Base-by-base conservation (phyloP, 345 rosid species). In the Ceriops decandra region DNA sequence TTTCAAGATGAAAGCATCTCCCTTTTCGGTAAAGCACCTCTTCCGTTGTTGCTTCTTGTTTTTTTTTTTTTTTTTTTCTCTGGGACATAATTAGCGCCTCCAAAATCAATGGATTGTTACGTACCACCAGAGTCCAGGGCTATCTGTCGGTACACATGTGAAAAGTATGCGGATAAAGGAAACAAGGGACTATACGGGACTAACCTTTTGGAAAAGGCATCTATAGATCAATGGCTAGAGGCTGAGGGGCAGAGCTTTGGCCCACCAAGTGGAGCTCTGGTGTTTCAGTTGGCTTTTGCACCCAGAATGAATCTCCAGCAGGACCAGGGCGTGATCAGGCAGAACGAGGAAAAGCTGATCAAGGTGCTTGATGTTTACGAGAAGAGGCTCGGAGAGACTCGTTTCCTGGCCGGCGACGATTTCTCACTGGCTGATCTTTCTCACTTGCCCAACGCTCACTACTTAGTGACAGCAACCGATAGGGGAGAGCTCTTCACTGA, bases 161-260 rank as follows among this genome's bases (percentile, higher is more conserved):
- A 82, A 26, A 85, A 89, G 73, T 36, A 87, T 35, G 30, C 72
- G 19, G 84, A 78, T 11, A 85, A 67, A 57, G 95, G 92, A 35
- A 83, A 81, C 83, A 84, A 67, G 49, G 77, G 67, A 33, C 36
- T 89, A 51, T 89, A 74, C 62, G 86, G 87, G 7, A 77, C 82
- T 33, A 81, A 84, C 79, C 87, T 87, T 4, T 68, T 82, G 46
- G 80, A 71, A 30, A 85, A 85, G 71, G 92, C 95, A n/a, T 85
- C 88, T 26, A 80, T 89, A 61, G 95, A 89, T 54, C 92, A 85
- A n/a, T 89, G 95, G 95, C 28, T 85, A 33, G 95, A 89, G 63
- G 91, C 86, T 2, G 95, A 89, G 68, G 77, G 82, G 49, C 92
- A 89, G 76, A 82, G 74, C 74, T 89, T 80, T 68, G 75, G 80